Evolutionary conservation across 495 filamentous ascomycete genomes (phyloP), one percentile per base, ranked within the genome.

Genomic region (Penicillium nucicola): DNA sequence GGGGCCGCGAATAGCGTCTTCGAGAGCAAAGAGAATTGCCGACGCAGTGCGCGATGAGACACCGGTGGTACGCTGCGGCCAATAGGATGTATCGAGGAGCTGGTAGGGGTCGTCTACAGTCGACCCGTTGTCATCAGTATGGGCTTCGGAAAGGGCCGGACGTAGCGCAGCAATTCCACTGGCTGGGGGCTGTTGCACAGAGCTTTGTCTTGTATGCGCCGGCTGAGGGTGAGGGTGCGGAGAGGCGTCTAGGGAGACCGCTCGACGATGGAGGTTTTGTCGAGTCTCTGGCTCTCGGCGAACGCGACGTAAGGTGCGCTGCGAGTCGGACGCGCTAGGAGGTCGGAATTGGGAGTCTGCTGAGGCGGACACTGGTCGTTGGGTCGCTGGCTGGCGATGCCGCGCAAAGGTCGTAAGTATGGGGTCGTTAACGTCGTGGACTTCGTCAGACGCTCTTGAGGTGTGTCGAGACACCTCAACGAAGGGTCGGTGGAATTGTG

Each of bases 21-120:
- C 92, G 39, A 97, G 83, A 5, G 90, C 82, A 78, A 85, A 96
- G 53, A 90, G 85, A 62, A 98, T 90, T 14, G 93, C 92, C 49
- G 84, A 81, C 13, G 84, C 81, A 25, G 85, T 88, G 38, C 82
- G 77, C 15, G 76, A 72, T 8, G 85, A 87, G 53, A 88, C 79
- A 41, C 74, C 70, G 50, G 78, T 79, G 8, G 76, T 77, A 45
- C 79, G 72, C 49, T 69, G 75, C 22, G 80, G 78, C 71, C 74
- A 79, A 55, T 79, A 75, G 1, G 71, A 78, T 25, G 71, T 56
- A 53, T 65, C 52, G 35, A 66, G 57, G 35, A 58, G 65, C 48
- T 61, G 61, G 45, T 61, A 62, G 1, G 65, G 62, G 18, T 72
- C 67, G 59, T 71, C 70, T 45, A 62, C 45, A 11, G 64, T 62